Evolutionary conservation across 148 eudicot species (phyloP), one percentile per base, ranked within the genome.

Genomic region (Camellia sinensis): DNA sequence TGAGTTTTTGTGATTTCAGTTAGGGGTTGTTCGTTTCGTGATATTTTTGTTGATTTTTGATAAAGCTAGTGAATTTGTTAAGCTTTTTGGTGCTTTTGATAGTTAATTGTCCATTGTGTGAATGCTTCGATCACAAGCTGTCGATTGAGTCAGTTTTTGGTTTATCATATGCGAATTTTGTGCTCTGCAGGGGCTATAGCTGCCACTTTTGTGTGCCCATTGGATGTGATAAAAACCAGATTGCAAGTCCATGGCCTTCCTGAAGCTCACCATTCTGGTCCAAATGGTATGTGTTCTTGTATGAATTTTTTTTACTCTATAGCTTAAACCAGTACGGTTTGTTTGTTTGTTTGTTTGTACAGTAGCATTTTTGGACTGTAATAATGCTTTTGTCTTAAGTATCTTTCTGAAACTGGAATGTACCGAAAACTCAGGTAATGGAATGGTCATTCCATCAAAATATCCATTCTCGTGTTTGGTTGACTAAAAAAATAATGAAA

Each of bases 221-320:
- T 93, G 78, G 98, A 95, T 86, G 97, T 95, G 48, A 89, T 95
- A 45, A 93, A 95, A 88, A 95, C 98, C 44, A 90, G 97, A 74
- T 84, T 95, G 74, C 98, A 95, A 78, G 98, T 93, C 50, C 89
- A 89, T 88, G 97, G 98, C 67, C 66, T 87, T 56, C 92, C 92
- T 41, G 66, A 83, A 40, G 70, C 79, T 66, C 66, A 84, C 59
- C 72, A 83, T 70, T 82, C 97, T 78, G 75, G 88, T 78, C 80
- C 59, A 13, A 88, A 83, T 87, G 97, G 97, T 94, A 79, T 70
- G 80, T 66, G 18, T 3, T 53, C 52, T 48, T 48, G 52, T 5
- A 48, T 7, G 70, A 15, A 63, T 6, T 56, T 21, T 54, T 18
- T 71, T 14, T 6, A 78, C 65, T 73, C 53, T 52, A 29, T 29